phyloP scores from a whole-genome alignment of 139 green algal species.

The Chlamydomonas incerta region DNA sequence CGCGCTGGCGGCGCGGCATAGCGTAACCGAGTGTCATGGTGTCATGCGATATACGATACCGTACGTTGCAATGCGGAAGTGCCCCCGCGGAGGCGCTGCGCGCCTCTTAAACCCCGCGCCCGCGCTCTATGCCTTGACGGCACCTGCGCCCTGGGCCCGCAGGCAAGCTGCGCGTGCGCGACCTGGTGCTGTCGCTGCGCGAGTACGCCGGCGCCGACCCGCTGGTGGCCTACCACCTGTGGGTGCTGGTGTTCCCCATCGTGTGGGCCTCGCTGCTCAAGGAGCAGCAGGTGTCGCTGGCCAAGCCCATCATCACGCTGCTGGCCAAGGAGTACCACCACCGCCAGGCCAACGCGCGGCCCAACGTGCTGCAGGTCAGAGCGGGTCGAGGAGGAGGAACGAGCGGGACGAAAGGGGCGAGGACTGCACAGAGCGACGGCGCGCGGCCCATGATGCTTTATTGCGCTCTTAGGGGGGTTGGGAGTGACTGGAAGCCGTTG shows the following conservation, averaged over 20 bases:
- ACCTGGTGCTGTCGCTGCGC: constrained; percentile 86
- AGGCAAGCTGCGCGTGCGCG: constrained; percentile 68
- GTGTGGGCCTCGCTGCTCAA: constrained; percentile 95
- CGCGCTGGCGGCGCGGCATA: too few relatives aligned
- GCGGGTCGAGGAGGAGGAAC: too few relatives aligned
- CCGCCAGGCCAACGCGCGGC: constrained; percentile 79
- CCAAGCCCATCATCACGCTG: constrained; percentile 96
- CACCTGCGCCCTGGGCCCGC: not conserved
- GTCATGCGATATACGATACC: too few relatives aligned
- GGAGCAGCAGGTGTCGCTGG: constrained; percentile 92
- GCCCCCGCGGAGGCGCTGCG: too few relatives aligned
- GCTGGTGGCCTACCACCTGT: constrained; percentile 72
- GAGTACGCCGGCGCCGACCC: constrained; percentile 81
- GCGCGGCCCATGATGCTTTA: too few relatives aligned
- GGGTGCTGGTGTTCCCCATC: constrained; percentile 98
- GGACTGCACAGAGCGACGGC: too few relatives aligned
- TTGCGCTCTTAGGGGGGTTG: too few relatives aligned
- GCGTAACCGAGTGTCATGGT: too few relatives aligned
- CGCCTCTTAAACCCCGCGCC: not conserved
- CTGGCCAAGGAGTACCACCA: constrained; percentile 93
- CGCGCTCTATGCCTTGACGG: too few relatives aligned
- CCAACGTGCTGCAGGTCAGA: constrained; percentile 96
- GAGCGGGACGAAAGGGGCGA: too few relatives aligned
- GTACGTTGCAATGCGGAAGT: too few relatives aligned
- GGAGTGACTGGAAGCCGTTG: too few relatives aligned